Conservation (phyloP, 108 stramenopile genomes). For the Cyclotella choctawhatcheeana region DNA sequence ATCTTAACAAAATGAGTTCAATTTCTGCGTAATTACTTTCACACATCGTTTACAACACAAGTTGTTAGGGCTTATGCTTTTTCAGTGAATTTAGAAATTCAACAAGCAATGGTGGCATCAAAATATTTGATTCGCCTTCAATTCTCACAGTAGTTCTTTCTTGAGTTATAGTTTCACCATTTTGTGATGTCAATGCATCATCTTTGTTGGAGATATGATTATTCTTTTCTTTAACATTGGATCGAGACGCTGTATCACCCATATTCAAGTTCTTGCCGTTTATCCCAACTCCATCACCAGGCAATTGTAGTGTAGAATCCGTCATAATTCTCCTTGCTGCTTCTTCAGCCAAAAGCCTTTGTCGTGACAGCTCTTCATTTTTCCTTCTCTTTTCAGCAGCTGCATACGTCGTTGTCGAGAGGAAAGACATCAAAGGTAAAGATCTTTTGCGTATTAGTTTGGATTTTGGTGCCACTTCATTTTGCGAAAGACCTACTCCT, state of each 20-base stretch:
- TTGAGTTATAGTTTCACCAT: not conserved
- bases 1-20: too few relatives aligned
- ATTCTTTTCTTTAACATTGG: not conserved
- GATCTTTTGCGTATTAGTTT: slow-evolving; percentile 23
- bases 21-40: too few relatives aligned
- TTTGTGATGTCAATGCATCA: not conserved
- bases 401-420: slow-evolving; percentile 24
- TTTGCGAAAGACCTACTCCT: slow-evolving; percentile 15
- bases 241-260: not conserved
- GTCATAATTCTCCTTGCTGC: slow-evolving; percentile 30
- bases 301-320: slow-evolving; percentile 14
- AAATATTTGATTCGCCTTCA: slow-evolving; percentile 29
- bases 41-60: too few relatives aligned
- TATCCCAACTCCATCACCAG: not conserved
- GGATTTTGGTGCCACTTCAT: not conserved
- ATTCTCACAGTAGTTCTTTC: not conserved
- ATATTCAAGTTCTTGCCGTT: not conserved
- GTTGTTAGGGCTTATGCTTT: slow-evolving; percentile 12
- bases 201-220: not conserved
- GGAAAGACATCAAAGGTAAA: slow-evolving; percentile 30
- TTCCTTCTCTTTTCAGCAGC: slow-evolving; percentile 41
- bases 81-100: slow-evolving; percentile 23
- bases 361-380: slow-evolving; percentile 20
- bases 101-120: slow-evolving; percentile 41
- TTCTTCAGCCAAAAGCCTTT: slow-evolving; percentile 28